Conservation (phyloP, 139 green algal genomes). For the Chlamydomonas asymmetrica region DNA sequence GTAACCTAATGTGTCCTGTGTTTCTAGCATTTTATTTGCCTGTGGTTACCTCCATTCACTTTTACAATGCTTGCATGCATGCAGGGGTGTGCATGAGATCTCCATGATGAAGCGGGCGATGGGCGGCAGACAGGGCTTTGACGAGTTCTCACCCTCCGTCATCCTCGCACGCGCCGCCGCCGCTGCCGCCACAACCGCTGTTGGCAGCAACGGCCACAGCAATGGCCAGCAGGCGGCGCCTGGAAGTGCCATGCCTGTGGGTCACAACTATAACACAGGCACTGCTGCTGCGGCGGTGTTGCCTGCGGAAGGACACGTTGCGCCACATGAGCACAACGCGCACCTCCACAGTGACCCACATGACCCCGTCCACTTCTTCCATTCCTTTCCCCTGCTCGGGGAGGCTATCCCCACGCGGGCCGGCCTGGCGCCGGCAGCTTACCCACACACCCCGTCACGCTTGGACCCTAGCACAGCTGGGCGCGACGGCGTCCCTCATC, state of each 20-base stretch:
- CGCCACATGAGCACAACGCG: neutral
- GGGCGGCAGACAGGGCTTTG: conserved; percentile 63
- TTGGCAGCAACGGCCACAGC: neutral
- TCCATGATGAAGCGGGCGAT: conserved; percentile 84
- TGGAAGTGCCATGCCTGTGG: neutral
- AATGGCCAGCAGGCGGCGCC: neutral
- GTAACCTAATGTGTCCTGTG: too few relatives aligned
- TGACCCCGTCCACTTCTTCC: conserved; percentile 16
- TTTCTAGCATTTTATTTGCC: too few relatives aligned
- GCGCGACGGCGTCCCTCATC: neutral
- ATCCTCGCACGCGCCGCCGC: conserved; percentile 50
- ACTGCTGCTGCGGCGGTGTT: neutral
- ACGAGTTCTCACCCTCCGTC: conserved; percentile 62
- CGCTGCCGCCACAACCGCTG: neutral
- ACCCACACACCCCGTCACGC: neutral
- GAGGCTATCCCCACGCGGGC: conserved; percentile 55
- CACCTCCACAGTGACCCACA: neutral
- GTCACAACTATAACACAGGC: too few relatives aligned
- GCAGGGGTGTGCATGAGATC: conserved; percentile 68
- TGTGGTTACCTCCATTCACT: too few relatives aligned
- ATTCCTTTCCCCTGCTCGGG: conserved; percentile 32
- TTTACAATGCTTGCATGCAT: too few relatives aligned
- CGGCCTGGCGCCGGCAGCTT: conserved; percentile 27
- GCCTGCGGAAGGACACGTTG: neutral
- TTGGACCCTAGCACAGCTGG: neutral